Evolutionary conservation across 192 early-diverging fungal genomes (phyloP).

Genomic region (Chytriomyces sp.): DNA sequence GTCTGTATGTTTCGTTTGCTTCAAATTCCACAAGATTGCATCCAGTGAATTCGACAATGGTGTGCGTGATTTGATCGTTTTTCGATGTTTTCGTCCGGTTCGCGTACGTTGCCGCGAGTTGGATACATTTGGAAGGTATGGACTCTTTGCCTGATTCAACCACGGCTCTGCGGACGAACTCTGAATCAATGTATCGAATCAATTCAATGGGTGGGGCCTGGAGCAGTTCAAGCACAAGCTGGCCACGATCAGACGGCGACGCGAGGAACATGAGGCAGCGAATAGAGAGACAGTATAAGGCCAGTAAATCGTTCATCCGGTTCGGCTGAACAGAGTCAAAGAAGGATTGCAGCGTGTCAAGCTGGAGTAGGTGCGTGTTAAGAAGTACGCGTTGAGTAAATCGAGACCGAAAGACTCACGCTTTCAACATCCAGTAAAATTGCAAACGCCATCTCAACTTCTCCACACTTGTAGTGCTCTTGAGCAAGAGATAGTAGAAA

Average conservation of each 20-base stretch:
- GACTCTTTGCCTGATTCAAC: neutral
- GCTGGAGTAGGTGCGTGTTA: conserved; percentile 1
- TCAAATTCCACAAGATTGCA: conserved; percentile 5
- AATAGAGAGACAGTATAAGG: conserved; percentile 40
- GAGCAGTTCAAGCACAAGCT: neutral
- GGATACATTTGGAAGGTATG: neutral
- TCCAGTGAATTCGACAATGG: neutral
- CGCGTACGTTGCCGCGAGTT: conserved; percentile 1
- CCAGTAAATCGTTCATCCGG: conserved; percentile 32
- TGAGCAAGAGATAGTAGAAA: conserved; percentile 29
- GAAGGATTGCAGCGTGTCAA: conserved; percentile 26
- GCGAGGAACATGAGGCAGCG: conserved; percentile 21
- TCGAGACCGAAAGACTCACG: conserved; percentile 23
- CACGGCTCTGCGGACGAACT: neutral
- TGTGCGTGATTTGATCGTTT: conserved; percentile 3
- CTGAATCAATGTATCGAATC: conserved; percentile 16
- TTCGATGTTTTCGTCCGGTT: conserved; percentile 25
- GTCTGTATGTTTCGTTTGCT: conserved; percentile 10
- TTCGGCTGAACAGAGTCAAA: conserved; percentile 34
- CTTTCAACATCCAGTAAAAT: conserved; percentile 35
- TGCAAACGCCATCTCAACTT: conserved; percentile 31
- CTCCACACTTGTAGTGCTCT: conserved; percentile 25
- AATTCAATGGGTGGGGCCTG: conserved; percentile 6
- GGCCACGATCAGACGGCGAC: neutral
- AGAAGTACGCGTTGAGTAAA: neutral